Evolutionary conservation across 768 basidiomycete species (phyloP).

Genomic region (Rhizopogon rudus): DNA sequence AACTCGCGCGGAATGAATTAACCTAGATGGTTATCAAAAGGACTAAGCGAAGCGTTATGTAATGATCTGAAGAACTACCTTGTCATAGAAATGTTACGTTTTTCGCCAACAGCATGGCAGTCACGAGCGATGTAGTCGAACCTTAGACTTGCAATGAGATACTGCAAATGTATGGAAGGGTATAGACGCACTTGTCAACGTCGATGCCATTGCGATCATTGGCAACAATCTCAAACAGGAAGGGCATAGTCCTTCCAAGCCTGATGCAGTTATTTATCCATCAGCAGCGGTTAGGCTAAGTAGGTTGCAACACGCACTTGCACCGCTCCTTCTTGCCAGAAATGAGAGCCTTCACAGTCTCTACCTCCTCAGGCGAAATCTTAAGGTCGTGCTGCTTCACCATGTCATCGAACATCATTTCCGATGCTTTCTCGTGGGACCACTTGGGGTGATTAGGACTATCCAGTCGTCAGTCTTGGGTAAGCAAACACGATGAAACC

Average conservation of each 20-base stretch:
- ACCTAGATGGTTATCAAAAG: constrained; percentile 31
- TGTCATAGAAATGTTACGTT: constrained; percentile 44
- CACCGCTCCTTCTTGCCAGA: constrained; percentile 51
- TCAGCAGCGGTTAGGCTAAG: not conserved
- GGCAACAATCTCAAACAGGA: constrained; percentile 81
- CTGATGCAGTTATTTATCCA: constrained; percentile 2
- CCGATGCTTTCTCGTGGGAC: constrained; percentile 76
- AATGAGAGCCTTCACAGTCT: constrained; percentile 76
- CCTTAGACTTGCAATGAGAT: constrained; percentile 29
- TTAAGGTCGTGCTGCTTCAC: constrained; percentile 50
- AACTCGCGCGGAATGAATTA: constrained; percentile 72
- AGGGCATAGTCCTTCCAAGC: constrained; percentile 50
- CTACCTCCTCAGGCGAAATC: constrained; percentile 43
- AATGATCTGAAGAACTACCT: constrained; percentile 25
- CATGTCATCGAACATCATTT: constrained; percentile 77
- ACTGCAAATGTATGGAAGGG: not conserved
- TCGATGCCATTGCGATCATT: constrained; percentile 81
- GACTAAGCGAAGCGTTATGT: not conserved
- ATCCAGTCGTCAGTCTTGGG: not conserved
- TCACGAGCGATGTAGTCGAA: constrained; percentile 83
- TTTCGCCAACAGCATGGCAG: constrained; percentile 63
- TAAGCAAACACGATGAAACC: constrained; percentile 16
- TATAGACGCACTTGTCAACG: constrained; percentile 65
- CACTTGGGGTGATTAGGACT: constrained; percentile 31
- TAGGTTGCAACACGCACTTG: constrained; percentile 35